phyloP scores from a whole-genome alignment of 192 early-diverging fungal species.

The Chytriomyces hyalinus region DNA sequence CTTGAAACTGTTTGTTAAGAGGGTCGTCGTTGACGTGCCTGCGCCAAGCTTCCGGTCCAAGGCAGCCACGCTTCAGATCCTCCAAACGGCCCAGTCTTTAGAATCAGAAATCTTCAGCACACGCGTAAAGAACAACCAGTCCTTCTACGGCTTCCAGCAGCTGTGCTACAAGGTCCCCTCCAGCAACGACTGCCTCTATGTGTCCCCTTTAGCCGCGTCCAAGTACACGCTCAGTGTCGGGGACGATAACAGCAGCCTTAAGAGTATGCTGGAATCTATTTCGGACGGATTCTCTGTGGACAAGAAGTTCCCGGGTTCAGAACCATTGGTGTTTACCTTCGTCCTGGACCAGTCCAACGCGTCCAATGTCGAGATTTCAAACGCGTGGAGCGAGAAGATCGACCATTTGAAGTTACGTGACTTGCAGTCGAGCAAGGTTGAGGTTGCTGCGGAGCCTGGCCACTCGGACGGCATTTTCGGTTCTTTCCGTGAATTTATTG shows the following conservation, averaged over 20 bases:
- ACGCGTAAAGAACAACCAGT: not conserved
- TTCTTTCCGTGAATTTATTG: slow-evolving; percentile 47
- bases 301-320: not conserved
- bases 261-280: not conserved
- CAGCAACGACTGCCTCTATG: slow-evolving; percentile 22
- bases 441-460: not conserved
- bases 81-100: slow-evolving; percentile 5
- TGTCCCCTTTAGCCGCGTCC: slow-evolving; percentile 14
- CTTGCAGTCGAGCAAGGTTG: slow-evolving; percentile 10
- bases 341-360: slow-evolving; percentile 34
- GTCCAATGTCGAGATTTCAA: not conserved
- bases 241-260: not conserved
- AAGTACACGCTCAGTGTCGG: not conserved
- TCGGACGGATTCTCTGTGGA: not conserved
- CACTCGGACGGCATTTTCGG: slow-evolving; percentile 32
- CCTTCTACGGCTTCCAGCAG: slow-evolving; percentile 1
- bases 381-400: slow-evolving; percentile 31
- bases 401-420: slow-evolving; percentile 20
- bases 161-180: slow-evolving; percentile 19
- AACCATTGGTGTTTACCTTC: slow-evolving; percentile 35
- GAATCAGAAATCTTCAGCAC: slow-evolving; percentile 16
- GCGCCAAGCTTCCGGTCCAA: not conserved
- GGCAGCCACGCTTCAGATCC: not conserved
- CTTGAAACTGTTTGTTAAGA: slow-evolving; percentile 19
- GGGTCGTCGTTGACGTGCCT: slow-evolving; percentile 19